A percentile compares a stretch with the other conserved stretches of the same genome.
These are phyloP conservation scores for Melocanna baccifera DNA, from an alignment of 176 grass and related monocot species.

Conservation along the genomic window DNA sequence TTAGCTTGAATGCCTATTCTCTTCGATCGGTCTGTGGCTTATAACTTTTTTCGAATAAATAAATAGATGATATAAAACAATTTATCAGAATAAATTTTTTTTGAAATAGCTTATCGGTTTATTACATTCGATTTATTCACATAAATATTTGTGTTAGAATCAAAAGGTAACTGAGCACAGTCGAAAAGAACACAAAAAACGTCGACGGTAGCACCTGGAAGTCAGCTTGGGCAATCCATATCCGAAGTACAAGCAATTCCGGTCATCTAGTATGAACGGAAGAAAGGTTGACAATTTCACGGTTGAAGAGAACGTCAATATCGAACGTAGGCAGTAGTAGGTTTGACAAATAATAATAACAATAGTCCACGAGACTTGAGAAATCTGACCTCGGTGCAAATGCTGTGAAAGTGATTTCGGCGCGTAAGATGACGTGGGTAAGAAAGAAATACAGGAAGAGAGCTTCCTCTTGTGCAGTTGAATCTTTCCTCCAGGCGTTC, in stretches of 20 bases:
- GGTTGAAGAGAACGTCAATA: not conserved
- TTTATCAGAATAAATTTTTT: no score
- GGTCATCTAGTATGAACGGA: conserved; percentile 29
- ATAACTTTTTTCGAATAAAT: no score
- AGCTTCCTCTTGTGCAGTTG: no score
- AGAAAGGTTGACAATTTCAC: not conserved
- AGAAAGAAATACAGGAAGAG: no score
- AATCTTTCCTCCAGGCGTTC: no score
- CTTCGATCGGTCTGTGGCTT: no score
- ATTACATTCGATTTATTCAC: no score
- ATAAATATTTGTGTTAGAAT: no score
- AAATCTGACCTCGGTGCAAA: not conserved
- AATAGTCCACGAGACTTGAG: not conserved
- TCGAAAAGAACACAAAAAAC: no score
- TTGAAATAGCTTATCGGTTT: no score
- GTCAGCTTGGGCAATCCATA: not conserved
- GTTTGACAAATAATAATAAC: not conserved
- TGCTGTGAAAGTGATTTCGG: not conserved
- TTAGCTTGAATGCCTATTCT: not conserved
- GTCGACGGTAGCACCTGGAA: not conserved
- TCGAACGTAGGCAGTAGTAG: not conserved
- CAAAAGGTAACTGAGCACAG: no score
- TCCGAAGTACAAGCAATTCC: not conserved
- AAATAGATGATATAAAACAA: accelerated
- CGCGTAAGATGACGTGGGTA: not conserved